Percentiles rank a stretch among this genome's conserved stretches.
These are phyloP conservation scores for Arthroderma uncinatum DNA, from an alignment of 2,329 filamentous ascomycete genomes.

Conservation along the genomic window DNA sequence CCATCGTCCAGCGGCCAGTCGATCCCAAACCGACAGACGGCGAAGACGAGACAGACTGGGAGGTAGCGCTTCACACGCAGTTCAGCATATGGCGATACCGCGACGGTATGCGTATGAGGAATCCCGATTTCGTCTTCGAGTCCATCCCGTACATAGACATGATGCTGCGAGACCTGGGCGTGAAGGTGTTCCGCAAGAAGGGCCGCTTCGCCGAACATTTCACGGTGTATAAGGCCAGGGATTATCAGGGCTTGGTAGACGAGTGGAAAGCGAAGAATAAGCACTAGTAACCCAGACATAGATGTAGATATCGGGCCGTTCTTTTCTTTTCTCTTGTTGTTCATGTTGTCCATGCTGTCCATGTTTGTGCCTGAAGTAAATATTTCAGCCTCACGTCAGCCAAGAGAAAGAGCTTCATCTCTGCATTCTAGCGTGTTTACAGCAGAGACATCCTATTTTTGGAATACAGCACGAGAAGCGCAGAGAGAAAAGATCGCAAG, in stretches of 20 bases:
- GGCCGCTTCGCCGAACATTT: conserved; percentile 26
- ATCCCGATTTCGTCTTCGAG: conserved; percentile 61
- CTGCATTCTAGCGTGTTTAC: neutral
- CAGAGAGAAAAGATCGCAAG: no score
- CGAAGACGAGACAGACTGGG: conserved; percentile 34
- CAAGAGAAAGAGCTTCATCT: neutral
- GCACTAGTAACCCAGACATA: neutral
- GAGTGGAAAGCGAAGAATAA: conserved; percentile 27
- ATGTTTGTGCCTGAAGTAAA: neutral
- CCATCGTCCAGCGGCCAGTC: neutral
- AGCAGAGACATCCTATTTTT: conserved; percentile 2
- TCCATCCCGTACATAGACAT: conserved; percentile 61
- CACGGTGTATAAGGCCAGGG: conserved; percentile 29
- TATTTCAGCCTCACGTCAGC: neutral
- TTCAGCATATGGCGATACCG: conserved; percentile 59
- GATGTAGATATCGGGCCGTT: neutral
- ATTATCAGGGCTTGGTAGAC: conserved; percentile 33
- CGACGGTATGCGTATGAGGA: conserved; percentile 40
- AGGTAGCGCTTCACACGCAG: conserved; percentile 54
- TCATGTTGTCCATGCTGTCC: neutral
- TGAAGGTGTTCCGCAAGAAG: conserved; percentile 37
- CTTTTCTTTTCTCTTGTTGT: neutral
- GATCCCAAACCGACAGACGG: conserved; percentile 8
- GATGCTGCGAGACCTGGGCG: conserved; percentile 53
- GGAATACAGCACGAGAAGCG: neutral